Evolutionary conservation across 73 alveolate genomes (phyloP).

Genomic region (Paramecium sonneborni): DNA sequence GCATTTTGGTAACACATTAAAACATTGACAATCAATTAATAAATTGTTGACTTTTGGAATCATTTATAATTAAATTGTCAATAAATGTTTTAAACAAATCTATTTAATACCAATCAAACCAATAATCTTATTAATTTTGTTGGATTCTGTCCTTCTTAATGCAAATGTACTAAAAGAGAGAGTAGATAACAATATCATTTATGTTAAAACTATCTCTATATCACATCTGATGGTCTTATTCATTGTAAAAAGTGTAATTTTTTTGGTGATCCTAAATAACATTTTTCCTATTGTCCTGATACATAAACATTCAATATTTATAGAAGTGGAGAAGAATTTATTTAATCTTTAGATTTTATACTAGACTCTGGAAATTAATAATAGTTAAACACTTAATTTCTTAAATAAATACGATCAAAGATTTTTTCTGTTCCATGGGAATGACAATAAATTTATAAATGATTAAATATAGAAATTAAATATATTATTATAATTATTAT

Average conservation of each 20-base stretch:
- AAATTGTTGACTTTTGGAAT: not conserved
- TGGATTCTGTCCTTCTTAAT: not conserved
- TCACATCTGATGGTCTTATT: not conserved
- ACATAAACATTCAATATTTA: not conserved
- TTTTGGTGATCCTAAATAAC: not conserved
- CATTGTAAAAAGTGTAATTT: not conserved
- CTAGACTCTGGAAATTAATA: not conserved
- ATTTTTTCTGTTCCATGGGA: not conserved
- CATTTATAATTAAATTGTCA: not conserved
- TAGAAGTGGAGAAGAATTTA: not conserved
- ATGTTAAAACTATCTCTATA: not conserved
- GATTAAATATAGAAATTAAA: not conserved
- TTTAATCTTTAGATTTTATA: not conserved
- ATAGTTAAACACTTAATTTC: not conserved
- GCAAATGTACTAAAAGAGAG: not conserved
- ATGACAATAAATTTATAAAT: not conserved
- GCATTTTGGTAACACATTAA: not conserved
- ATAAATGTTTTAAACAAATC: not conserved
- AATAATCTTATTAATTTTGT: not conserved
- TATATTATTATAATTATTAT: not conserved
- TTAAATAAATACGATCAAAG: not conserved
- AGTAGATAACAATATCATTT: not conserved
- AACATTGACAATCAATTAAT: not conserved
- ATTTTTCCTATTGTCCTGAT: not conserved
- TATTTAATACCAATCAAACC: not conserved